These are phyloP conservation scores for Crithidia sp. DNA, from an alignment of 208 protist species.

Conservation along the genomic window DNA sequence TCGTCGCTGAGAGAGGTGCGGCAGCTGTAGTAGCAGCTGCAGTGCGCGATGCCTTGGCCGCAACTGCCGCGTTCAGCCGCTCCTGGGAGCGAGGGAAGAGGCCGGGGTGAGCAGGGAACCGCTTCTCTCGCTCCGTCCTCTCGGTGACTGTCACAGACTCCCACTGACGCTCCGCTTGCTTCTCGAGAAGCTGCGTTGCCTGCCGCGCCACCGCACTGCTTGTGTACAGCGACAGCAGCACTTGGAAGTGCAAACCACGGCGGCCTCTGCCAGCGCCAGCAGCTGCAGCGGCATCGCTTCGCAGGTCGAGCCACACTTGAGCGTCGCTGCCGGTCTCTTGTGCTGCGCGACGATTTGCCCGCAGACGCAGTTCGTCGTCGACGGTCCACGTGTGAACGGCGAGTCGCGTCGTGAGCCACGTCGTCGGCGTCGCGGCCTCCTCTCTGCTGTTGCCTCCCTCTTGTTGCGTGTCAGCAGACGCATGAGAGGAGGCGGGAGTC, in stretches of 20 bases:
- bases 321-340: conserved; percentile 12
- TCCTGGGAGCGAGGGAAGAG: not conserved
- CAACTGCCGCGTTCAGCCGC: not conserved
- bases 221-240: conserved; percentile 19
- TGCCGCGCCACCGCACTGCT: conserved; percentile 16
- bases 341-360: conserved; percentile 3
- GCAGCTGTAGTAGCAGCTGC: no score
- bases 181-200: conserved; percentile 6
- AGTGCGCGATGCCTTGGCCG: no score
- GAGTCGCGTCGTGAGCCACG: conserved; percentile 10
- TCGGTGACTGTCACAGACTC: not conserved
- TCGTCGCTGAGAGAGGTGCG: no score
- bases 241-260: not conserved
- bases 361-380: conserved; percentile 22
- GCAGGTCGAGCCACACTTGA: conserved; percentile 17
- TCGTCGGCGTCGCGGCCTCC: not conserved
- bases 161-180: not conserved
- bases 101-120: no score
- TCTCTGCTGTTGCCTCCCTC: not conserved
- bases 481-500: not conserved
- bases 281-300: not conserved
- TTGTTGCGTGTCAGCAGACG: not conserved
- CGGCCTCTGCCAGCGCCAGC: not conserved
- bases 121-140: not conserved
- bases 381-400: conserved; percentile 20